Conservation (phyloP, 345 rosid species). For the Eutrema yunnanense region DNA sequence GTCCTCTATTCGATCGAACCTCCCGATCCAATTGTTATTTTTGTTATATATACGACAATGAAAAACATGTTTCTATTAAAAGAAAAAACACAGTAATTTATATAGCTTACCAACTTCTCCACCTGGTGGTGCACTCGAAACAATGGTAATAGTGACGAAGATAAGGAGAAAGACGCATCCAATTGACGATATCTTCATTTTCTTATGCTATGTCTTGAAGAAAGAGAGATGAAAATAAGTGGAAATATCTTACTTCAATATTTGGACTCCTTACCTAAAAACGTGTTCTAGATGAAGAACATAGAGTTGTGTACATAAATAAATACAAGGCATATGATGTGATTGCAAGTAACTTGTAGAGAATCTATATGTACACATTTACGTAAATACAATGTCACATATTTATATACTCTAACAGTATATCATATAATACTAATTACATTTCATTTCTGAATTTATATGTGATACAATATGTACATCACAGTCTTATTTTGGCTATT, state of each 20-base stretch:
- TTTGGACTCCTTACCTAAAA: background rate
- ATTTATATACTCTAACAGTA: background rate
- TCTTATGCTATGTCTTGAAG: background rate
- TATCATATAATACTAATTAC: background rate
- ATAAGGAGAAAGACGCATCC: background rate
- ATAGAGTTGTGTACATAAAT: conserved; percentile 9
- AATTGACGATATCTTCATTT: conserved; percentile 3
- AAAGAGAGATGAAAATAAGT: background rate
- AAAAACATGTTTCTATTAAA: background rate
- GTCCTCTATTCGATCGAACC: conserved; percentile 36
- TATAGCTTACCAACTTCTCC: conserved; percentile 22
- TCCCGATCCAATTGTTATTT: background rate
- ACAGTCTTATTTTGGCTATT: background rate
- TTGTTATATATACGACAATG: background rate
- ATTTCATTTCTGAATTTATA: background rate
- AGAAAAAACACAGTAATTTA: background rate
- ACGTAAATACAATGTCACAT: background rate
- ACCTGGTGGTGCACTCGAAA: background rate
- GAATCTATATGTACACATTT: background rate
- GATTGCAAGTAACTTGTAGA: background rate
- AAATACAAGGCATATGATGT: conserved; percentile 6
- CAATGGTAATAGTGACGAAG: background rate
- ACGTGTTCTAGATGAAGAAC: conserved; percentile 6
- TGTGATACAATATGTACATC: background rate
- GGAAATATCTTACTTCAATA: background rate